These are phyloP conservation scores for Colletotrichum musae DNA, from an alignment of 2,329 filamentous ascomycete genomes.

Conservation along the genomic window DNA sequence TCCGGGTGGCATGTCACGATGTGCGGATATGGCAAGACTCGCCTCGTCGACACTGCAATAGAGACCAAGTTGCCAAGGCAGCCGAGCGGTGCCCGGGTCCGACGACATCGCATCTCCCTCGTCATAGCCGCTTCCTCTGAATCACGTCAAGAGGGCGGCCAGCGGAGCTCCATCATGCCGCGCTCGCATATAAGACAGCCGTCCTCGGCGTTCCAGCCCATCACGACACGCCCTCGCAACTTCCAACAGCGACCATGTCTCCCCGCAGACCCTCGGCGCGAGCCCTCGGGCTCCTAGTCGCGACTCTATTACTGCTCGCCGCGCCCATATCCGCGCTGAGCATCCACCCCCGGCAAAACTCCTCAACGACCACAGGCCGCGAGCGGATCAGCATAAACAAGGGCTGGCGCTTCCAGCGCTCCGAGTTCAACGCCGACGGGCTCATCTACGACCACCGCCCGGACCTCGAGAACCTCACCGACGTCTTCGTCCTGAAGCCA, in stretches of 20 bases:
- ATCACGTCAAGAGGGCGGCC: not conserved
- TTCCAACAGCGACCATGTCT: not conserved
- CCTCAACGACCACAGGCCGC: conserved; percentile 18
- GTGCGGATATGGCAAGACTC: too few relatives aligned
- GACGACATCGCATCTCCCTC: not conserved
- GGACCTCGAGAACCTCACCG: conserved; percentile 43
- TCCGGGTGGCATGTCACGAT: not conserved
- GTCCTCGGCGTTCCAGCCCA: not conserved
- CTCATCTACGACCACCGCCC: conserved; percentile 47
- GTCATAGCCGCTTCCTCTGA: not conserved
- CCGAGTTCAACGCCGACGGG: conserved; percentile 52
- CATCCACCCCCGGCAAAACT: conserved; percentile 5
- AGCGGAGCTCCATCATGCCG: not conserved
- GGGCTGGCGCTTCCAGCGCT: conserved; percentile 57
- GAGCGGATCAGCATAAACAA: conserved; percentile 52
- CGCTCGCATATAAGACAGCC: conserved; percentile 3
- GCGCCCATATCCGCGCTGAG: conserved; percentile 9
- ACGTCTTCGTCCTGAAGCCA: conserved; percentile 49
- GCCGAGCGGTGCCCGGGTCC: not conserved
- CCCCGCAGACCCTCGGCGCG: not conserved
- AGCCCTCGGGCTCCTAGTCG: conserved; percentile 3
- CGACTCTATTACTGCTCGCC: conserved; percentile 3
- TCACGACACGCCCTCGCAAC: too few relatives aligned
- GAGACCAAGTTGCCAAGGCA: not conserved
- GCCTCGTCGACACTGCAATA: too few relatives aligned